These are phyloP conservation scores for Pyricularia pennisetigena DNA, from an alignment of 2,329 filamentous ascomycete genomes.

Conservation along the genomic window DNA sequence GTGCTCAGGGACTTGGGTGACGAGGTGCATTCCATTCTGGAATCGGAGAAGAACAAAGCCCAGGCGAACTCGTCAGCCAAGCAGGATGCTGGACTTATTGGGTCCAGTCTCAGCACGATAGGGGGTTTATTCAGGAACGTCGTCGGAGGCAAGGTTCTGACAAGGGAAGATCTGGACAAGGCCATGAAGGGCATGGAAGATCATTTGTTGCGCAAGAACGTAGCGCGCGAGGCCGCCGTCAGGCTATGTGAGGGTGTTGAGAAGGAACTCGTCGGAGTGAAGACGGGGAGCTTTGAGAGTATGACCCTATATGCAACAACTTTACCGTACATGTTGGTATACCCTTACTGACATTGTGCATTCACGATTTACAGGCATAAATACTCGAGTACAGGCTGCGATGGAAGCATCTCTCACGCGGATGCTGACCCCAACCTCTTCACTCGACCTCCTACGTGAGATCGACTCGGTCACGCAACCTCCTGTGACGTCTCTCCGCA, in stretches of 20 bases:
- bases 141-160: conserved; percentile 86
- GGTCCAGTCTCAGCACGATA: conserved; percentile 71
- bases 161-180: conserved; percentile 80
- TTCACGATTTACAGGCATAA: conserved; percentile 43
- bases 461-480: conserved; percentile 72
- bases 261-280: conserved; percentile 78
- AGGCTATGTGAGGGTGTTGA: conserved; percentile 88
- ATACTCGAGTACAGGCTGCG: conserved; percentile 70
- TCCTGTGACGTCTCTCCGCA: conserved; percentile 49
- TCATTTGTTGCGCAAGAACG: conserved; percentile 89
- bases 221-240: conserved; percentile 86
- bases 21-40: conserved; percentile 83
- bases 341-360: conserved; percentile 4
- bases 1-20: conserved; percentile 88
- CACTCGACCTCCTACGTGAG: conserved; percentile 86
- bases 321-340: background rate
- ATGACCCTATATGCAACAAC: conserved; percentile 9
- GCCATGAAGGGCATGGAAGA: conserved; percentile 95
- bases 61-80: conserved; percentile 33
- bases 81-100: conserved; percentile 54
- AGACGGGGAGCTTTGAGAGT: conserved; percentile 85
- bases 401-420: conserved; percentile 91
- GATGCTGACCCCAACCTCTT: conserved; percentile 92
- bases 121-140: conserved; percentile 89
- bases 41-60: conserved; percentile 60